A percentile compares a stretch with the other conserved stretches of the same genome.
These are phyloP conservation scores for Mortierella alpina DNA, from an alignment of 192 early-diverging fungal species.

Conservation along the genomic window DNA sequence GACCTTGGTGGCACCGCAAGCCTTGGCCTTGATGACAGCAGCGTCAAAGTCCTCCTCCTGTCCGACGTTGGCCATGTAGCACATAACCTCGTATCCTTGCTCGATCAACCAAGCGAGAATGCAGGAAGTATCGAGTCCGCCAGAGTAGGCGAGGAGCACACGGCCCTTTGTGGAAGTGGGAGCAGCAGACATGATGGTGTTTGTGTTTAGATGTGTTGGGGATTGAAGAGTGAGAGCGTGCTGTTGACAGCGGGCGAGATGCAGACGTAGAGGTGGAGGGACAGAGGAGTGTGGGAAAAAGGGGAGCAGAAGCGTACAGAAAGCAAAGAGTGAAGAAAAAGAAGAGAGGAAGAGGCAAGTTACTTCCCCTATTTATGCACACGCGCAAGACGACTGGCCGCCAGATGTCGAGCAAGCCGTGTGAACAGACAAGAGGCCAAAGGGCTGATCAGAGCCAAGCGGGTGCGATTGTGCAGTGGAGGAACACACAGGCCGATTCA, in stretches of 20 bases:
- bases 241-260: background rate
- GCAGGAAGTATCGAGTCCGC: conserved; percentile 99
- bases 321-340: background rate
- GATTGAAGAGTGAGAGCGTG: background rate
- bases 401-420: too few relatives aligned
- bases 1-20: conserved; percentile 93
- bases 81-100: conserved; percentile 96
- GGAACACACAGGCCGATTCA: too few relatives aligned
- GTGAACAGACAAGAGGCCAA: too few relatives aligned
- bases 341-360: background rate
- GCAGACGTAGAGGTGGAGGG: background rate
- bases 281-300: background rate
- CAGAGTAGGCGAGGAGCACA: conserved; percentile 96
- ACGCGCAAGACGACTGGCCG: too few relatives aligned
- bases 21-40: conserved; percentile 90
- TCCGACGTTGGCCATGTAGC: conserved; percentile 98
- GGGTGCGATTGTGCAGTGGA: too few relatives aligned
- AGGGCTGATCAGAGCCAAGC: too few relatives aligned
- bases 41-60: conserved; percentile 99
- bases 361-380: too few relatives aligned
- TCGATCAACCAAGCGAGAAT: conserved; percentile 99
- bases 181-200: conserved; percentile 42
- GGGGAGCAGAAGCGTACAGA: background rate
- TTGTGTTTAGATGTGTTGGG: background rate
- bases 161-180: conserved; percentile 80